Conservation (phyloP, 2,329 filamentous ascomycete species). For the Parafenestella ontariensis region DNA sequence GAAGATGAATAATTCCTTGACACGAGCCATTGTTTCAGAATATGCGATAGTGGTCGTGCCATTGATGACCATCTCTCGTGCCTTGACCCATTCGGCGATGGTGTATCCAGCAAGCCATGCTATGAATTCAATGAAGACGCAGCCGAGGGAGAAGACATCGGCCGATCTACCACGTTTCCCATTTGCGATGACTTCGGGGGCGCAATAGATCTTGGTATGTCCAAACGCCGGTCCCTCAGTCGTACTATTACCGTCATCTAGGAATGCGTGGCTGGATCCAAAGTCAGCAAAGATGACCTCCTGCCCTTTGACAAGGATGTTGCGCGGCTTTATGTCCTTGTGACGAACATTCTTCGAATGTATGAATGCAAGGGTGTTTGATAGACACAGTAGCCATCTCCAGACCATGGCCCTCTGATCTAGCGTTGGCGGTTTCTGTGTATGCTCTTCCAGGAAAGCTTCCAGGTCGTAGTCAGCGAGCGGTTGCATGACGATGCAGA, state of each 20-base stretch:
- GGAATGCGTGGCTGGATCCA: slow-evolving; percentile 21
- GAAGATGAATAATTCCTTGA: no score
- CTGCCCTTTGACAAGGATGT: slow-evolving; percentile 22
- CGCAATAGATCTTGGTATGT: slow-evolving; percentile 22
- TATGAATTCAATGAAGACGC: slow-evolving; percentile 22
- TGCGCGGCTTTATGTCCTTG: slow-evolving; percentile 30
- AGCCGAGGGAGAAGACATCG: slow-evolving; percentile 28
- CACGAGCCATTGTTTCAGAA: slow-evolving; percentile 10
- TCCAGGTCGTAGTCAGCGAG: slow-evolving; percentile 23
- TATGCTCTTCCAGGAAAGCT: slow-evolving; percentile 8
- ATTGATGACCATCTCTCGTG: background rate
- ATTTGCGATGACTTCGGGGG: slow-evolving; percentile 20
- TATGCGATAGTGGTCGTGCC: slow-evolving; percentile 13
- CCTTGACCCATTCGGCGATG: slow-evolving; percentile 13
- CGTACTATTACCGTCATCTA: slow-evolving; percentile 15
- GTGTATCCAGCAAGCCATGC: slow-evolving; percentile 10
- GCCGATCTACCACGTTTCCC: slow-evolving; percentile 12
- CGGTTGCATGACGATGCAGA: slow-evolving; percentile 21
- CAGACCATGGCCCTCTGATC: background rate
- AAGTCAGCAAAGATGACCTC: slow-evolving; percentile 28
- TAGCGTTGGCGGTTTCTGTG: background rate
- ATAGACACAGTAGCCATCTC: slow-evolving; percentile 22
- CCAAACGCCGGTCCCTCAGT: slow-evolving; percentile 21
- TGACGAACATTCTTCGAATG: slow-evolving; percentile 23
- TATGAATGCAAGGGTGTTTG: slow-evolving; percentile 21